Base-by-base conservation (phyloP, 169 alveolate genomes). In the Ichthyophthirius multifiliis region DNA sequence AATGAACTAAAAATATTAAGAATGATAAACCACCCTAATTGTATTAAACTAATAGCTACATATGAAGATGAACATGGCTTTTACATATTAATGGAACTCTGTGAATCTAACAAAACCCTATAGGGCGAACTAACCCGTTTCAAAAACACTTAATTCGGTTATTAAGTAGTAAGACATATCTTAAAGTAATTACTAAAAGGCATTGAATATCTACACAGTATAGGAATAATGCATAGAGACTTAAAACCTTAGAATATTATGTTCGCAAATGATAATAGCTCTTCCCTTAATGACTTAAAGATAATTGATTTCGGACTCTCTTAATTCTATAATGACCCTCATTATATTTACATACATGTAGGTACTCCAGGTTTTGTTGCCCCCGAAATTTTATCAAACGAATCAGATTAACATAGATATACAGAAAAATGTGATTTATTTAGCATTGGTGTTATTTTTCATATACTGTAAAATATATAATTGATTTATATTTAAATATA, bases 351-450 rank as follows among this genome's bases (percentile, higher is more conserved):
- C 65, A 84, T 75, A 12, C 88, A 75, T 48, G 79, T 81, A 23
- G 88, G 88, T 5, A 83, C 88, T 31, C 88, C 88, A 0, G 84
- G 84, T 6, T 83, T 75, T 65, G 75, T 83, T 5, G 84, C 88
- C 15, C 88, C 88, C 2, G 89, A 83, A 76, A 83, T 83, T 9
- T 76, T 83, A 65, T 43, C 65, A 10, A 85, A 85, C 30, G 83
- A 65, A 44, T 83, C 84, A 18, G 78, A 79, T 65, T 71, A 80
- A 67, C 77, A 67, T 23, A 67, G 77, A 39, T 67, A 67, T 9
- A 39, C 39, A 67, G 48, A 67, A 67, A 67, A 67, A 67, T 67
- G 77, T 41, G 77, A 67, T 20, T n/a, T 67, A n/a, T 67, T 67
- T 20, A 67, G 77, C 41, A 34, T 67, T 2, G 77, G 77, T 13